Evolutionary conservation across 139 green algal species (phyloP).

Genomic region (Chlorella sp.): DNA sequence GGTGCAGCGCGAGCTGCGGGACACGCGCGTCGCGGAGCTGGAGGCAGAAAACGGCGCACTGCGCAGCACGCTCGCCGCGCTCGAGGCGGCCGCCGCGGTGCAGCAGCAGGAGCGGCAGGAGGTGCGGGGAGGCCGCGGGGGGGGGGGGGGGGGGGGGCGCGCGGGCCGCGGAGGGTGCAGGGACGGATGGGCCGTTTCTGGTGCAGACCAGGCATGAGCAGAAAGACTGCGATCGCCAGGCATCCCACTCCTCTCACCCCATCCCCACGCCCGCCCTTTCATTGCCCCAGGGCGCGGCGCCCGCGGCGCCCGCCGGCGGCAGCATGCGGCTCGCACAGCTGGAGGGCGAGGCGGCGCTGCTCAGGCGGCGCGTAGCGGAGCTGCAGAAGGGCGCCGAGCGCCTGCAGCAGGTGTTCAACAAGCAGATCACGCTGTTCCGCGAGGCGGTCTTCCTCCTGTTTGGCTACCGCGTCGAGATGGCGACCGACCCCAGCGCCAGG

Average conservation of each 20-base stretch:
- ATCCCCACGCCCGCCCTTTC: too few species aligned
- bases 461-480: constrained; percentile 80
- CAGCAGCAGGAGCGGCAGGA: neutral
- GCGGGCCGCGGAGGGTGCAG: too few species aligned
- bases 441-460: constrained; percentile 75
- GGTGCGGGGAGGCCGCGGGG: neutral
- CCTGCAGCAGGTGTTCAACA: constrained; percentile 75
- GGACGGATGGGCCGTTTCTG: neutral
- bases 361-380: constrained; percentile 27
- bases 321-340: constrained; percentile 38
- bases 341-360: constrained; percentile 37
- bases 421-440: constrained; percentile 68
- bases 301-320: neutral
- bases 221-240: neutral
- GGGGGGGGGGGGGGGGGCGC: too few species aligned
- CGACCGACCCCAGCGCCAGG: constrained; percentile 48
- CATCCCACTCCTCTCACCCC: too few species aligned
- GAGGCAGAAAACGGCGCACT: constrained; percentile 39
- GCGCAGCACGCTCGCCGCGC: neutral
- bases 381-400: constrained; percentile 49
- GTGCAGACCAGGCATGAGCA: neutral
- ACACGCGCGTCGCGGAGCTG: constrained; percentile 27
- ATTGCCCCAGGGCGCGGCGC: neutral
- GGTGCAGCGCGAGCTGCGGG: constrained; percentile 16
- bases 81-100: constrained; percentile 13